Evolutionary conservation across 1,139 yeast species (phyloP), one percentile per base, ranked within the genome.

Genomic region (Chernovozyma aurita): DNA sequence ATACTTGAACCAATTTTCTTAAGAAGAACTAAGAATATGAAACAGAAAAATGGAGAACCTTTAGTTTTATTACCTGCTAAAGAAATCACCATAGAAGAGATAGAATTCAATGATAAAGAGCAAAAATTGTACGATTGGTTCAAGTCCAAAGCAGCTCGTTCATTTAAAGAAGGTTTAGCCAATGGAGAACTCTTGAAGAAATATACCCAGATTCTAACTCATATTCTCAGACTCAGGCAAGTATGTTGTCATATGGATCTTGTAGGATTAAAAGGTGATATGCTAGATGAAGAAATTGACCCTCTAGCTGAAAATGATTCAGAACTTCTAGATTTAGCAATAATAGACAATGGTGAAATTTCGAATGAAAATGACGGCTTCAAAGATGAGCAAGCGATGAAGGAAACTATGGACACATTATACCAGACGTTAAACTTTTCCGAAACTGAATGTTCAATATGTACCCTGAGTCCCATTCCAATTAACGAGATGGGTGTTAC

Each of bases 1-100:
- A 84, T 92, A 26, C 62, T 90, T 44, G 92, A 85, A 42, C 97
- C 97, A 0, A 71, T 92, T 0, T 67, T 90, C 29, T 59, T 92
- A 41, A 72, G 98, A 48, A 70, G 98, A 50, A 90, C 97, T 0
- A 92, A 92, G 50, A 77, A 73, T 45, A 92, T 88, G 88, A 83
- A 76, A 48, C 86, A 74, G 45, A 65, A 61, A 5, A 73, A 85
- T 50, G 97, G 97, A 0, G 67, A 73, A 24, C 82, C 85, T 1
- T 61, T 92, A 32, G 95, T 92, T 1, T 77, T 72, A 33, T 58
- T 92, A 21, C 97, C 97, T 0, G 72, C 76, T 1, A 90, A 87
- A 50, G 83, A 80, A 39, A 78, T 92, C 3, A 61, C 70, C 0
- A 76, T 88, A 30, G 86, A 86, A 48, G 73, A 73, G 34, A 68